Percentiles rank a stretch among this genome's conserved stretches.
Evolutionary conservation across 768 basidiomycete species (phyloP).

Genomic region (Roridomyces roridus): DNA sequence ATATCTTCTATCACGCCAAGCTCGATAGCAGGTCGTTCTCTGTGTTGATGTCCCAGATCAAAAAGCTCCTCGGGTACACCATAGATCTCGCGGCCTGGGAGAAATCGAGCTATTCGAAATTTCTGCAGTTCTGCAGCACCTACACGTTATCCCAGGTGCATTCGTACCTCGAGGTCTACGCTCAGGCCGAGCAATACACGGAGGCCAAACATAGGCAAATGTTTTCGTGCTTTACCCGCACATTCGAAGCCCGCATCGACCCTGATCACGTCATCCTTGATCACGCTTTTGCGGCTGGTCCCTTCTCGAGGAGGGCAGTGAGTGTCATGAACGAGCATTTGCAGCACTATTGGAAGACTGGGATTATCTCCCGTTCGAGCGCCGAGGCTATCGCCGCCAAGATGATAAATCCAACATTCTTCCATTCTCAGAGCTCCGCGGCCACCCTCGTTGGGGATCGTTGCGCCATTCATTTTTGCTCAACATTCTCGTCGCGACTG

Average conservation of each 20-base stretch:
- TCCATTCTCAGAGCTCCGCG: constrained; percentile 25
- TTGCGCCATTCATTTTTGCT: constrained; percentile 39
- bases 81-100: constrained; percentile 33
- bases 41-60: constrained; percentile 33
- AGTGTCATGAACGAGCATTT: constrained; percentile 13
- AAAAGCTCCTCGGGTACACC: constrained; percentile 34
- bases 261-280: not conserved
- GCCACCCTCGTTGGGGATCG: constrained; percentile 34
- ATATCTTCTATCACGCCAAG: constrained; percentile 44
- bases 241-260: constrained; percentile 3
- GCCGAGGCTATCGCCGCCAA: constrained; percentile 25
- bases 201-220: constrained; percentile 17
- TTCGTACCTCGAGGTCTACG: constrained; percentile 38
- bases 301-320: not conserved
- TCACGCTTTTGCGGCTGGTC: constrained; percentile 9
- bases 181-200: constrained; percentile 25
- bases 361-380: constrained; percentile 31
- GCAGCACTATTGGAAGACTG: constrained; percentile 38
- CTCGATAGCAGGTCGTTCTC: constrained; percentile 33
- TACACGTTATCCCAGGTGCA: constrained; percentile 38
- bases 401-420: constrained; percentile 42
- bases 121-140: constrained; percentile 35
- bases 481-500: constrained; percentile 40
- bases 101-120: constrained; percentile 30
- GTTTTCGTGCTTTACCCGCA: constrained; percentile 19